A percentile compares a stretch with the other conserved stretches of the same genome.
These are phyloP conservation scores for Colletotrichum sp. DNA, from an alignment of 2,329 filamentous ascomycete species.

Conservation along the genomic window DNA sequence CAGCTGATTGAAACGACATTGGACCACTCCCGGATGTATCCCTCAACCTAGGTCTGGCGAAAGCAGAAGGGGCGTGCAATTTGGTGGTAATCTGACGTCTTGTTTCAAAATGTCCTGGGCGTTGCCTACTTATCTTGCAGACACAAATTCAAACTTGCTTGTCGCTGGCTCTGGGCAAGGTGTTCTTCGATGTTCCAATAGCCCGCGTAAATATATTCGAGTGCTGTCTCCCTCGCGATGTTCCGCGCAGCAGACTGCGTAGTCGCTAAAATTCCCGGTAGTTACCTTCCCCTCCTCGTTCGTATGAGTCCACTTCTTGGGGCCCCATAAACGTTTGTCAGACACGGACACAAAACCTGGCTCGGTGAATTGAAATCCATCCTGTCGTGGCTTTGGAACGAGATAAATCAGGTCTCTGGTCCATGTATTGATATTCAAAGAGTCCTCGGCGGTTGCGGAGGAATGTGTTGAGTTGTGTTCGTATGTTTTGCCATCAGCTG, in stretches of 20 bases:
- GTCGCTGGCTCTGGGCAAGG: fast-evolving
- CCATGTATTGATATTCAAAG: fast-evolving
- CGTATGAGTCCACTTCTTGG: background rate
- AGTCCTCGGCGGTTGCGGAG: too few relatives aligned
- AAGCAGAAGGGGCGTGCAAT: too few relatives aligned
- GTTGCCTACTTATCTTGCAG: too few relatives aligned
- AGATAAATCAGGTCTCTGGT: background rate
- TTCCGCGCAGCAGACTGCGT: background rate
- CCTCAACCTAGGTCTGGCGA: too few relatives aligned
- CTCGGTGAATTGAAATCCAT: background rate
- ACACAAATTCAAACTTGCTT: too few relatives aligned
- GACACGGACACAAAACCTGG: background rate
- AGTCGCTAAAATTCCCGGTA: fast-evolving
- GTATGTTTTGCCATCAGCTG: too few relatives aligned
- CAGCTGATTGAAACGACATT: too few relatives aligned
- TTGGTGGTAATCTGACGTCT: too few relatives aligned
- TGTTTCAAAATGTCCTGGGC: too few relatives aligned
- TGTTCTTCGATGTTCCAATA: background rate
- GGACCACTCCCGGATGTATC: too few relatives aligned
- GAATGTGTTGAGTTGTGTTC: too few relatives aligned
- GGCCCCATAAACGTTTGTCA: too few relatives aligned
- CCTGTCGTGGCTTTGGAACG: fast-evolving
- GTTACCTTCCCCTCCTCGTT: fast-evolving
- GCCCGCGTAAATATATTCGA: background rate
- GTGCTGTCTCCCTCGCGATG: fast-evolving